phyloP scores from a whole-genome alignment of 2,329 filamentous ascomycete genomes.

The Xylaria arbuscula region DNA sequence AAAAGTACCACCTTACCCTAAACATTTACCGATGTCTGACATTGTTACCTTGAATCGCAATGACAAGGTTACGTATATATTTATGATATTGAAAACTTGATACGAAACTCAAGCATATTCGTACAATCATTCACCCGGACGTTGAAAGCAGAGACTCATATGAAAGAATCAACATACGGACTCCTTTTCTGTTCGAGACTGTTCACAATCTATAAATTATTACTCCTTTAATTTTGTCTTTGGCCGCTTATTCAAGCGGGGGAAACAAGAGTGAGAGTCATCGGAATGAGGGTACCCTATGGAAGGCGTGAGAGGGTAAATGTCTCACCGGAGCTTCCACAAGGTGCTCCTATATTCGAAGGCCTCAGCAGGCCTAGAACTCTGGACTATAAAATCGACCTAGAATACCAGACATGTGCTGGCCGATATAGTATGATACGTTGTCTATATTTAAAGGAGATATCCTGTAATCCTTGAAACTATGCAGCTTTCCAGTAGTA shows the following conservation, averaged over 20 bases:
- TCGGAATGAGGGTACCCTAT: background rate
- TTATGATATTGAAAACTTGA: background rate
- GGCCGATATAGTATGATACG: background rate
- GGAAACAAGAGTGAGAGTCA: background rate
- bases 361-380: too few relatives aligned
- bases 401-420: background rate
- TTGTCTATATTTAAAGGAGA: too few relatives aligned
- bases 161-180: too few relatives aligned
- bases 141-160: too few relatives aligned
- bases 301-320: background rate
- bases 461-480: too few relatives aligned
- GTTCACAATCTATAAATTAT: too few relatives aligned
- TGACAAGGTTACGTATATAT: background rate
- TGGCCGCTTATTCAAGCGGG: too few relatives aligned
- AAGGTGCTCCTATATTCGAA: background rate
- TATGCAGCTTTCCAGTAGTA: too few relatives aligned
- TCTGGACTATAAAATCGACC: background rate
- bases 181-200: too few relatives aligned
- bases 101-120: background rate
- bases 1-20: too few relatives aligned
- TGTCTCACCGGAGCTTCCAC: background rate
- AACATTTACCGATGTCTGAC: background rate
- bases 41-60: background rate
- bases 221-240: too few relatives aligned
- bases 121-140: too few relatives aligned